Conservation (phyloP, 2,329 filamentous ascomycete species). For the Ophiostoma quercus region DNA sequence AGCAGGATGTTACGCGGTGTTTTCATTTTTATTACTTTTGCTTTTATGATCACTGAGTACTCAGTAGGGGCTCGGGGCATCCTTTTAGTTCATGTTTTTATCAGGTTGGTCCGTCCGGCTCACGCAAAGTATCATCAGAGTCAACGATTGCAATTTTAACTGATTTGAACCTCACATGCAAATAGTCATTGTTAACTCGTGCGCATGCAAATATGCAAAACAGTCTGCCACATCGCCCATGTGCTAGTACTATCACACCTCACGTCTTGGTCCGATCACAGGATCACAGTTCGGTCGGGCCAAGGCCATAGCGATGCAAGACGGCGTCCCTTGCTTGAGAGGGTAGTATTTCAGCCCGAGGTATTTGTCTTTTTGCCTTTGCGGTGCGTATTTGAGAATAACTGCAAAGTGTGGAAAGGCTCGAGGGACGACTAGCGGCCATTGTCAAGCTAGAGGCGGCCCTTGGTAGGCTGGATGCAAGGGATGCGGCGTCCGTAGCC, state of each 20-base stretch:
- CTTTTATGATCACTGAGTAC: too few species aligned
- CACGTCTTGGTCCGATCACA: background rate
- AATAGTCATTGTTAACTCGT: too few species aligned
- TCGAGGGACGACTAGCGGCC: background rate
- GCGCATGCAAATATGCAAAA: too few species aligned
- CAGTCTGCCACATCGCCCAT: background rate
- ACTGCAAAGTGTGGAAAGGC: background rate
- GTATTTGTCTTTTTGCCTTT: background rate
- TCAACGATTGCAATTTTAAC: background rate
- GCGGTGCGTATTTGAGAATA: background rate
- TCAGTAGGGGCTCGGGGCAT: too few species aligned
- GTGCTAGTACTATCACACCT: background rate
- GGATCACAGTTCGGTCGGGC: background rate
- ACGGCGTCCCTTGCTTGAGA: background rate
- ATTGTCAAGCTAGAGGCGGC: background rate
- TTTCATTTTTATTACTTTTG: too few species aligned
- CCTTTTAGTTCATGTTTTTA: too few species aligned
- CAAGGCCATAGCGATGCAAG: background rate
- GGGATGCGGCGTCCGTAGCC: background rate
- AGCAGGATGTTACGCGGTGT: too few species aligned
- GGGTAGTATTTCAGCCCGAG: background rate
- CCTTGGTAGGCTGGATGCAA: constrained; percentile 3
- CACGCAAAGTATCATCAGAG: too few species aligned
- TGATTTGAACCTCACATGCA: background rate
- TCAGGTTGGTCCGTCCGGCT: too few species aligned